Percentiles rank a stretch among this genome's conserved stretches.
phyloP scores from a whole-genome alignment of 768 basidiomycete species.

The Amanita rimosa region DNA sequence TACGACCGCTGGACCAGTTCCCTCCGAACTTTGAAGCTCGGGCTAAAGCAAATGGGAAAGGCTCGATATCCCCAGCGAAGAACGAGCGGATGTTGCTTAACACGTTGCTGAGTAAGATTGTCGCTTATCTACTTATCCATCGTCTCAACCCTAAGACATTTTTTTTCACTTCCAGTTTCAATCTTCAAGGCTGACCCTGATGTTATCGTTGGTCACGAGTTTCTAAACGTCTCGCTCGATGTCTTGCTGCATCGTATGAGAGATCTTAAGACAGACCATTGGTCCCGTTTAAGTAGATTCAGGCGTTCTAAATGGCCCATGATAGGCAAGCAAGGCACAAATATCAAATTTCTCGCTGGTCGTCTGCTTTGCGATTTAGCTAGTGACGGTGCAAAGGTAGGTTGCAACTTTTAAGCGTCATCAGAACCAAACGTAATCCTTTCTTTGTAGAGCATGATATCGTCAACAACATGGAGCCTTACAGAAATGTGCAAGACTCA shows the following conservation, averaged over 20 bases:
- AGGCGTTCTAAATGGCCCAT: constrained; percentile 73
- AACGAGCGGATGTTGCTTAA: constrained; percentile 84
- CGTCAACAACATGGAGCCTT: constrained; percentile 95
- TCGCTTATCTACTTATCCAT: neutral
- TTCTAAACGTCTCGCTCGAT: constrained; percentile 82
- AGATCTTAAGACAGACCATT: constrained; percentile 84
- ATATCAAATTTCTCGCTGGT: constrained; percentile 74
- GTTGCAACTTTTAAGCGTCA: constrained; percentile 9
- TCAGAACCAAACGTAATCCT: neutral
- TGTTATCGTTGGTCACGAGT: constrained; percentile 90
- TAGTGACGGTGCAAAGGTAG: constrained; percentile 87
- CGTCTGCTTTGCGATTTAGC: constrained; percentile 87
- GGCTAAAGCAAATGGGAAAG: constrained; percentile 53
- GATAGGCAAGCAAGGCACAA: constrained; percentile 75
- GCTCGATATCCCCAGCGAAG: constrained; percentile 59
- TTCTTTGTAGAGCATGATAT: constrained; percentile 73
- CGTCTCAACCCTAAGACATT: neutral
- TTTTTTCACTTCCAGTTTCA: constrained; percentile 30
- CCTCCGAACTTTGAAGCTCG: constrained; percentile 73
- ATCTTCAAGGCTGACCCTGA: constrained; percentile 89
- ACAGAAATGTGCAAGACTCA: constrained; percentile 95
- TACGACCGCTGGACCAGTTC: constrained; percentile 81
- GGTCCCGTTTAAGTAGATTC: constrained; percentile 90
- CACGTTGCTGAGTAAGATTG: constrained; percentile 53
- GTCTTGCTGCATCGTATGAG: constrained; percentile 86